These are phyloP conservation scores for Ustilago xerochloae DNA, from an alignment of 1,284 basidiomycete species.

Conservation along the genomic window DNA sequence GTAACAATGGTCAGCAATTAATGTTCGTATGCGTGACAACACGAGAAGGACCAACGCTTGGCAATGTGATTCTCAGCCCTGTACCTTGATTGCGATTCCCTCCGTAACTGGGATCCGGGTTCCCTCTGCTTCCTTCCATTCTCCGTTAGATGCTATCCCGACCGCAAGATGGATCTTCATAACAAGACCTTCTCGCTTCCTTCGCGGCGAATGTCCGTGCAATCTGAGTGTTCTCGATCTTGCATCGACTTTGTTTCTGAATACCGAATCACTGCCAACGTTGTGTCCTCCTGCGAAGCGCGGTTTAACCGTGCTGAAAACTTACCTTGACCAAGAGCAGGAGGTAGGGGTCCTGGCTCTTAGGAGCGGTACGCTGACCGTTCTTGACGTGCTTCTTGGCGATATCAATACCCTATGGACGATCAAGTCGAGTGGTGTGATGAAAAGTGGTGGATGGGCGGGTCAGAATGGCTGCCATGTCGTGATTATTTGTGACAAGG, in stretches of 20 bases:
- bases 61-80: background rate
- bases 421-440: slow-evolving; percentile 72
- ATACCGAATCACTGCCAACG: background rate
- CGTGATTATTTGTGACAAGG: background rate
- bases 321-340: slow-evolving; percentile 95
- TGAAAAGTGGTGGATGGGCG: background rate
- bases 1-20: slow-evolving; percentile 7
- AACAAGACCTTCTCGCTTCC: background rate
- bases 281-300: background rate
- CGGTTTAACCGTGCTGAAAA: slow-evolving; percentile 11
- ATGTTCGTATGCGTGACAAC: too few relatives aligned
- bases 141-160: background rate
- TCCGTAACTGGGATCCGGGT: background rate
- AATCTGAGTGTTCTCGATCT: background rate
- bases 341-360: slow-evolving; percentile 99
- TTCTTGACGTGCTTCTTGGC: slow-evolving; percentile 98
- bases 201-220: background rate
- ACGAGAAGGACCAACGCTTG: background rate
- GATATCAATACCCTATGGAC: slow-evolving; percentile 96
- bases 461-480: slow-evolving; percentile 19
- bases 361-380: slow-evolving; percentile 91
- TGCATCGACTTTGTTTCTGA: background rate
- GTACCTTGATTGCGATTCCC: background rate
- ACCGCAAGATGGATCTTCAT: background rate
- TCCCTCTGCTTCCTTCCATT: background rate